Evolutionary conservation across 169 alveolate species (phyloP), one percentile per base, ranked within the genome.

Genomic region (Plasmodium malariae): DNA sequence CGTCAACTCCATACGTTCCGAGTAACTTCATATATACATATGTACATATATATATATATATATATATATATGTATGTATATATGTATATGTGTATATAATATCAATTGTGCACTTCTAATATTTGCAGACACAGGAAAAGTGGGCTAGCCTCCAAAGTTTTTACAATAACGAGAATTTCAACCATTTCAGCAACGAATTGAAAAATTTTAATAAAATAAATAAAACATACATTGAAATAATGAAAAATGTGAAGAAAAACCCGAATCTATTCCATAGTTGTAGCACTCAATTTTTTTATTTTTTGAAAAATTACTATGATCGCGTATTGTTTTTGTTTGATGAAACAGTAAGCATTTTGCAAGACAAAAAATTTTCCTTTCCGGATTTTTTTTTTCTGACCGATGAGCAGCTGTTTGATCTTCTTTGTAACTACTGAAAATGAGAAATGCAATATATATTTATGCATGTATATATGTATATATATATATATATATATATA

Each of bases 191-290:
- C 60, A 68, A 83, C 51, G 91, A 83, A 65, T 65, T 83, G 43
- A 83, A 67, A 67, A 67, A 67, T 83, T 83, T 83, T n/a, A 37
- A 83, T 48, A 67, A 67, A 67, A 83, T 83, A 83, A 83, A 83
- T 68, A 83, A 67, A 83, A 83, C 85, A n/a, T 83, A 83, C 24
- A 40, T 67, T 49, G 85, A 83, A 59, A 83, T 83, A 51, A 83
- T 83, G 91, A 83, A 83, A 83, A 83, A 65, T 54, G 48, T 49
- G 14, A 83, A 83, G 49, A 83, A 83, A 83, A 83, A 83, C 51
- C 65, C 67, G 26, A 68, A 83, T 70, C 36, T 83, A 30, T 83
- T 67, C 30, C 80, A 68, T 37, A 54, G 34, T 45, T 67, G 74
- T 17, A 83, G 67, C 34, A 65, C 85, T 32, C 71, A 83, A 28